Percentiles rank a stretch among this genome's conserved stretches.
These are phyloP conservation scores for Austroboletus niveus DNA, from an alignment of 1,284 basidiomycete species.

Conservation along the genomic window DNA sequence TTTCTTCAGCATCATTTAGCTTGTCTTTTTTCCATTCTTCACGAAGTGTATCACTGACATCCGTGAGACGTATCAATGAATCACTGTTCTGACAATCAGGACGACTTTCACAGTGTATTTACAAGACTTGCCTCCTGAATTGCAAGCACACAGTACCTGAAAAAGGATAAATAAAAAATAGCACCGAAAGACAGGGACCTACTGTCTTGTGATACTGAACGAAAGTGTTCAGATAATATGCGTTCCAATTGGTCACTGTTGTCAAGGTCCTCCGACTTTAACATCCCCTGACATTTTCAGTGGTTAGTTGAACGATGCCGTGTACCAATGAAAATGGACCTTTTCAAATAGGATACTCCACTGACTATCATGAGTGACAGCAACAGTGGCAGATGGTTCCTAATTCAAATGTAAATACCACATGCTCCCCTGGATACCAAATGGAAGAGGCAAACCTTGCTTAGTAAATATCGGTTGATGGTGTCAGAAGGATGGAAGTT, in stretches of 20 bases:
- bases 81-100: background rate
- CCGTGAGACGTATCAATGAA: background rate
- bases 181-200: background rate
- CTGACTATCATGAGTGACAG: background rate
- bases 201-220: background rate
- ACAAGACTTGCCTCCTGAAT: background rate
- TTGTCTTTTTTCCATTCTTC: background rate
- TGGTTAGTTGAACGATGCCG: background rate
- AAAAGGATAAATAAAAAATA: background rate
- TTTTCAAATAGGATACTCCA: background rate
- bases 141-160: background rate
- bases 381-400: background rate
- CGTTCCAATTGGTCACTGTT: background rate
- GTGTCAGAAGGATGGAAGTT: slow-evolving; percentile 3
- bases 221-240: background rate
- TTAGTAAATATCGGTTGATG: slow-evolving; percentile 2
- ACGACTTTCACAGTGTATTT: no score
- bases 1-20: background rate
- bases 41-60: background rate
- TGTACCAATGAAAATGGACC: background rate
- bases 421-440: background rate
- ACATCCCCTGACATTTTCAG: background rate
- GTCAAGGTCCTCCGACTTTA: background rate
- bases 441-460: background rate
- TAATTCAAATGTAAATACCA: background rate